A percentile compares a stretch with the other conserved stretches of the same genome.
phyloP scores from a whole-genome alignment of 208 protist species.

The Acanthamoeba lenticulata region DNA sequence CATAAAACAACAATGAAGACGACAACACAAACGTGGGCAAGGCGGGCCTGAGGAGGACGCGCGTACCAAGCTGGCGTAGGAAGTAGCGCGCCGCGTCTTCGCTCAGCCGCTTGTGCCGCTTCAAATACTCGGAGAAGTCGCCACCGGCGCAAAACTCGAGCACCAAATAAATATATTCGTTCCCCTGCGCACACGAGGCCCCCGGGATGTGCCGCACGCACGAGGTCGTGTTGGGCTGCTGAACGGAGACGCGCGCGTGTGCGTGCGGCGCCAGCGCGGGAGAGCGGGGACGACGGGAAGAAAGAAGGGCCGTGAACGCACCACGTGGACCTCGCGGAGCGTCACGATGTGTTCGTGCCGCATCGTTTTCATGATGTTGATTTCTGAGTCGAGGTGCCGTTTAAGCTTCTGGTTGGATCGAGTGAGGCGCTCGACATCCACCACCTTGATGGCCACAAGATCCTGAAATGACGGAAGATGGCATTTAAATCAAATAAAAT shows the following conservation, averaged over 20 bases:
- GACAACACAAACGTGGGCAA: too few relatives aligned
- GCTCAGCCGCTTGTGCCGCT: background rate
- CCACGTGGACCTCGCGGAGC: constrained; percentile 42
- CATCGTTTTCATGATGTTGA: constrained; percentile 43
- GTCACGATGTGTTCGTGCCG: constrained; percentile 45
- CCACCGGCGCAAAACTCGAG: constrained; percentile 52
- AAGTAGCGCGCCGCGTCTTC: constrained; percentile 51
- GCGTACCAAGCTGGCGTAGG: constrained; percentile 47
- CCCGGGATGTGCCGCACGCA: too few relatives aligned
- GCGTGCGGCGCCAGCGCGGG: too few relatives aligned
- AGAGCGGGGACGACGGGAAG: background rate
- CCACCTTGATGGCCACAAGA: constrained; percentile 53
- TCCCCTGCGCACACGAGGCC: background rate
- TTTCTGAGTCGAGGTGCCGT: constrained; percentile 39
- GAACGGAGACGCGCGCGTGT: too few relatives aligned
- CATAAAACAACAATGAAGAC: too few relatives aligned
- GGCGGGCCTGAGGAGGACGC: too few relatives aligned
- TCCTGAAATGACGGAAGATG: background rate
- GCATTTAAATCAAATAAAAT: background rate
- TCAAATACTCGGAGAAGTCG: constrained; percentile 53
- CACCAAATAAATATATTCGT: constrained; percentile 62
- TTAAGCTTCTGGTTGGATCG: constrained; percentile 56
- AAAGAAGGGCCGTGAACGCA: too few relatives aligned
- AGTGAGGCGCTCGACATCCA: constrained; percentile 46
- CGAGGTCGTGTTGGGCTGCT: too few relatives aligned